Evolutionary conservation across 2,329 filamentous ascomycete species (phyloP).

Genomic region (Hymenoscyphus repandus): DNA sequence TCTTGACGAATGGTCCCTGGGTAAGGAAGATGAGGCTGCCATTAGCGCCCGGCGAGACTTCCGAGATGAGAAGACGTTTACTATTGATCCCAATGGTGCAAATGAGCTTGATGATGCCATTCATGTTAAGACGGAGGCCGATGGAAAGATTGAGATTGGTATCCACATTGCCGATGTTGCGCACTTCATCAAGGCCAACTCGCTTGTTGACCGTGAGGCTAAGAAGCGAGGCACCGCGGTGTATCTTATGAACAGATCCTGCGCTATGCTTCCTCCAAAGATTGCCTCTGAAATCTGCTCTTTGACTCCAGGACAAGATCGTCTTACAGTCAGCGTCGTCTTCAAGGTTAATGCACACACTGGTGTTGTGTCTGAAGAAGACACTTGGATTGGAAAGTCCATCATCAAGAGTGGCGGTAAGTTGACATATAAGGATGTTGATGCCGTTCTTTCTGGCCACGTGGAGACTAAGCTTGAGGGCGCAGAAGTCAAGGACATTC

Average conservation of each 20-base stretch:
- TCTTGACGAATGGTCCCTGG: conserved; percentile 84
- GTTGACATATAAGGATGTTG: conserved; percentile 78
- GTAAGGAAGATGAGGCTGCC: conserved; percentile 72
- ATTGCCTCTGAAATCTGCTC: conserved; percentile 85
- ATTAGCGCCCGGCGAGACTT: conserved; percentile 80
- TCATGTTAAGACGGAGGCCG: conserved; percentile 77
- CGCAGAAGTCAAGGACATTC: conserved; percentile 69
- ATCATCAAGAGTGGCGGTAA: conserved; percentile 90
- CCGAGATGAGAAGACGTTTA: conserved; percentile 82
- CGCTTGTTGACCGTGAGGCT: conserved; percentile 90
- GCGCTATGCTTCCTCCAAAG: conserved; percentile 84
- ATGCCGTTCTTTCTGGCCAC: conserved; percentile 67
- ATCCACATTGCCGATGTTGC: conserved; percentile 93
- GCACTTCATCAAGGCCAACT: conserved; percentile 95
- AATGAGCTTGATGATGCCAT: conserved; percentile 88
- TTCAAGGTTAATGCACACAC: conserved; percentile 83
- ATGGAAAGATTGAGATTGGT: conserved; percentile 89
- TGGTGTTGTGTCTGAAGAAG: conserved; percentile 73
- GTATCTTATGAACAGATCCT: conserved; percentile 77
- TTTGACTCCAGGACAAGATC: conserved; percentile 78
- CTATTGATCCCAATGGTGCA: conserved; percentile 82
- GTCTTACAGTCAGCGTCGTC: conserved; percentile 86
- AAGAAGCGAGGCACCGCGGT: conserved; percentile 97
- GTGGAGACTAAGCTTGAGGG: conserved; percentile 58
- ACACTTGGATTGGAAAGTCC: conserved; percentile 90